Base-by-base conservation (phyloP, 2,329 filamentous ascomycete genomes). In the Colletotrichum musicola region DNA sequence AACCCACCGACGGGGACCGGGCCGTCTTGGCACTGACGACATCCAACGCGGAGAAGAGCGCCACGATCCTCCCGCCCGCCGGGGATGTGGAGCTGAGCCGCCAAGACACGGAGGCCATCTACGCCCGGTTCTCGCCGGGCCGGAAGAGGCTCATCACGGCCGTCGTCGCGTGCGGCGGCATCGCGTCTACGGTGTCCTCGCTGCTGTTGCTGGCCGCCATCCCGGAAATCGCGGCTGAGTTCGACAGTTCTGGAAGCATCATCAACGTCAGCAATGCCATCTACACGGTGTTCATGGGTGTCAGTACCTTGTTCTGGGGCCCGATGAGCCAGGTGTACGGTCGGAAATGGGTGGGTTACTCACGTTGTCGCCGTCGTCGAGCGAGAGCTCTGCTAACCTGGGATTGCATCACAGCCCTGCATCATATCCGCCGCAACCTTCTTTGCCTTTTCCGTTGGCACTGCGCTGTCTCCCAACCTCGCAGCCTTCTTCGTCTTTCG, bases 221-320 rank as follows among this genome's bases (percentile, higher is more conserved):
- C 1, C 92, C 92, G 1, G 92, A 95, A 76, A 89, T 95, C 3
- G 91, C 92, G 1, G 77, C 76, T 5, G 89, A 88, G 7, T 93
- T 88, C 75, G 71, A 82, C 44, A 93, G 90, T 0, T 91, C 87
- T 0, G 90, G 90, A 4, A 87, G 86, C 6, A 86, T 94, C 65
- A 89, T 93, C 74, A 90, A 92, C 74, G 77, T 92, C 44, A 88
- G 85, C 72, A 93, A 93, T 79, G 91, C 90, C 0, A 75, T 93
- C n/a, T 93, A 92, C 73, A 84, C 93, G 80, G 78, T 92, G 1
- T 91, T 90, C 73, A 93, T 93, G 91, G 91, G 90, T 0, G 71
- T 92, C 4, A 85, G 83, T 9, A 87, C 90, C 1, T 84, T 88
- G 9, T 85, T 93, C 64, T 93, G 89, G 84, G 90, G 90, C 0